These are phyloP conservation scores for Paragyromitra xinjiangensis DNA, from an alignment of 495 filamentous ascomycete genomes.

Conservation along the genomic window DNA sequence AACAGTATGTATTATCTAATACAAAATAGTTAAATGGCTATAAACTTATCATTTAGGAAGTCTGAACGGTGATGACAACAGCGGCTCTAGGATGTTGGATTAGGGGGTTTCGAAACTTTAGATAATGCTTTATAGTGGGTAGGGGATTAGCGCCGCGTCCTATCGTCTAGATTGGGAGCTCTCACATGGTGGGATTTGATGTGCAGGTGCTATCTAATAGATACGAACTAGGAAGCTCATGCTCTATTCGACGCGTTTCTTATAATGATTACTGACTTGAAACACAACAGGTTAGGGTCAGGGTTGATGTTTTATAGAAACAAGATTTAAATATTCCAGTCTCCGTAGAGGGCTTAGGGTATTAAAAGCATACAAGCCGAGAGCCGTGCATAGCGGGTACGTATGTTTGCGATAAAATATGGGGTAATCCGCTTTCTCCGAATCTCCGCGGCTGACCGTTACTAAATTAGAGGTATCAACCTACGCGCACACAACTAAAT, in stretches of 20 bases:
- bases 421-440: not conserved
- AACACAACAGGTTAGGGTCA: not conserved
- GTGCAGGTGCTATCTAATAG: not conserved
- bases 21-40: no score
- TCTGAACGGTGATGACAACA: no score
- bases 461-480: not conserved
- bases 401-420: not conserved
- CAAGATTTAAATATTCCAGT: not conserved
- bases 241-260: not conserved
- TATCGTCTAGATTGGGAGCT: no score
- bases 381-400: not conserved
- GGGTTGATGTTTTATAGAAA: not conserved
- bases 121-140: no score
- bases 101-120: no score
- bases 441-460: slow-evolving; percentile 13
- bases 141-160: no score
- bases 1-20: no score
- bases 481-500: not conserved
- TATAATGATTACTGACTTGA: not conserved
- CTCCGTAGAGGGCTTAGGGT: not conserved
- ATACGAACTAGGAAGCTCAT: not conserved
- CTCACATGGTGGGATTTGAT: not conserved
- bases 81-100: no score
- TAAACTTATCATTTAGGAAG: no score
- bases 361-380: not conserved